Conservation (phyloP, 129 eudicot species). For the Daucus carota region DH1_v3.0 NC_030383.2:40670001-40670500, state of each 20-base stretch:
- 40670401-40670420: conserved; percentile 80
- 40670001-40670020: no score
- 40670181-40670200: no score
- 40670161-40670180: no score
- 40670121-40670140: no score
- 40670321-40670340: conserved; percentile 80
- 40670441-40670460: conserved; percentile 80
- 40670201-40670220: neutral
- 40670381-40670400: conserved; percentile 72
- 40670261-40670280: conserved; percentile 44
- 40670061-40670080: no score
- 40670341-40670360: conserved; percentile 77
- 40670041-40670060: no score
- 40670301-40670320: conserved; percentile 85
- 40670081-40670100: no score
- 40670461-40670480: conserved; percentile 94
- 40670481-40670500: conserved; percentile 76
- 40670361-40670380: conserved; percentile 85
- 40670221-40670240: neutral
- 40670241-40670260: conserved; percentile 15
- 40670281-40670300: conserved; percentile 82
- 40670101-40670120: no score
- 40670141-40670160: no score
- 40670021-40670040: no score
- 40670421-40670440: conserved; percentile 84